These are phyloP conservation scores for Pythium diclinum DNA, from an alignment of 352 stramenopile species.

Conservation along the genomic window DNA sequence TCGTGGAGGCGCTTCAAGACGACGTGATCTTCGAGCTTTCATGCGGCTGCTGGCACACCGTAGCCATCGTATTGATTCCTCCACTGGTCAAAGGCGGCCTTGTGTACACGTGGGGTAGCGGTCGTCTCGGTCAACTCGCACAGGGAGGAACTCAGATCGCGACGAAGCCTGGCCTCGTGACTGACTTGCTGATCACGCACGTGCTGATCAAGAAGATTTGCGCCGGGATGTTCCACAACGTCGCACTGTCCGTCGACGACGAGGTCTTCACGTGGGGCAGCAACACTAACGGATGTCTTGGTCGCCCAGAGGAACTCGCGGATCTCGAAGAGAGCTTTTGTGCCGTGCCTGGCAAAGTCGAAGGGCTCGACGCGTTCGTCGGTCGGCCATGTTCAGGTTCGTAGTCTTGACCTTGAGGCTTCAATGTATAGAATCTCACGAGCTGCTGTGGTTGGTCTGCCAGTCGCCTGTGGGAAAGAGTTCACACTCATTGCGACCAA, in stretches of 20 bases:
- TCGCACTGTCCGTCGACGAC: slow-evolving; percentile 86
- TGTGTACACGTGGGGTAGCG: slow-evolving; percentile 92
- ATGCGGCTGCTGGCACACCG: slow-evolving; percentile 86
- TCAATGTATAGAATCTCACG: background rate
- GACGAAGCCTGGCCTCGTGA: slow-evolving; percentile 65
- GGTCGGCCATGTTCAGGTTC: slow-evolving; percentile 68
- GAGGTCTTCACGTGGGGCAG: slow-evolving; percentile 94
- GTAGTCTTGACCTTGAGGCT: slow-evolving; percentile 1
- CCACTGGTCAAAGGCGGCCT: slow-evolving; percentile 81
- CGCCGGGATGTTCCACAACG: slow-evolving; percentile 90
- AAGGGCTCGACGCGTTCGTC: slow-evolving; percentile 69
- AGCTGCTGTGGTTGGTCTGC: background rate
- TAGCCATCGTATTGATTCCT: slow-evolving; percentile 86
- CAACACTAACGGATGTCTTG: slow-evolving; percentile 90
- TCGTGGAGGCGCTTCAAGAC: slow-evolving; percentile 64
- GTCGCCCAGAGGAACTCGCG: slow-evolving; percentile 61
- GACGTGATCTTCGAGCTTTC: slow-evolving; percentile 80
- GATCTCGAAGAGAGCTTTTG: slow-evolving; percentile 81
- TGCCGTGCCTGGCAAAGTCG: slow-evolving; percentile 67
- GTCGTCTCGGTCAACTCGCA: slow-evolving; percentile 84
- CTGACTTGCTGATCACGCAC: slow-evolving; percentile 76
- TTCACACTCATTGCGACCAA: slow-evolving; percentile 92
- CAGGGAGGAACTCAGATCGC: slow-evolving; percentile 75
- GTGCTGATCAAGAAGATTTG: slow-evolving; percentile 84
- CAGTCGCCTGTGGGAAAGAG: slow-evolving; percentile 89